phyloP scores from a whole-genome alignment of 2,329 filamentous ascomycete species.

The Colletotrichum sp. region DNA sequence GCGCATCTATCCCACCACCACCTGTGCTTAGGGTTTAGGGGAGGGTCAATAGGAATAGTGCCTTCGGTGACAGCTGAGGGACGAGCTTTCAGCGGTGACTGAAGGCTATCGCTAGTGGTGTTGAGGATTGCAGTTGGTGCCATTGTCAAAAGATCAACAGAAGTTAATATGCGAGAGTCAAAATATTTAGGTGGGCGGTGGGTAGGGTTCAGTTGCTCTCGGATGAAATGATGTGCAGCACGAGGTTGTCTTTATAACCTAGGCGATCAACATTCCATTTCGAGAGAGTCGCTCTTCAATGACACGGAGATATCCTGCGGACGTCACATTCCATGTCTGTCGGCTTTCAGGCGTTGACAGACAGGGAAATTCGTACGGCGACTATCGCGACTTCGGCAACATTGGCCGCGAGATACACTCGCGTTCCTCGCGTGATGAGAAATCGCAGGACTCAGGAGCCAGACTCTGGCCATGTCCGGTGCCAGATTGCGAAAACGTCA shows the following conservation, averaged over 20 bases:
- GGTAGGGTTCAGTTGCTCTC: neutral
- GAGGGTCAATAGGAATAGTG: neutral
- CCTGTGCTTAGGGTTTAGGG: neutral
- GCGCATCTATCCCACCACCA: conserved; percentile 16
- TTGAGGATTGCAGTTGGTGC: neutral
- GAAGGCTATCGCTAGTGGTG: neutral
- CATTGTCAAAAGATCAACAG: neutral
- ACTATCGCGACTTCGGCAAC: neutral
- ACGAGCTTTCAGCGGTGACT: neutral
- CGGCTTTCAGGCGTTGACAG: neutral
- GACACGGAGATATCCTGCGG: neutral
- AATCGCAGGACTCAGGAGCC: neutral
- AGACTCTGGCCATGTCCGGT: neutral
- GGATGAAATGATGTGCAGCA: neutral
- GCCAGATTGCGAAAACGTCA: neutral
- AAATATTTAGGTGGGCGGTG: neutral
- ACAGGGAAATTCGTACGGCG: neutral
- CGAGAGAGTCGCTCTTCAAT: neutral
- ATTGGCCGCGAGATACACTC: neutral
- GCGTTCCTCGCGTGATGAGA: neutral
- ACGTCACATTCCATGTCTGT: neutral
- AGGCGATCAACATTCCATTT: neutral
- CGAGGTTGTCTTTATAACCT: neutral
- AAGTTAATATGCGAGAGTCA: neutral
- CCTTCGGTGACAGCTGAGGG: neutral